Base-by-base conservation (phyloP, 1,139 yeast genomes). In the Debaryomyces singareniensis region DNA sequence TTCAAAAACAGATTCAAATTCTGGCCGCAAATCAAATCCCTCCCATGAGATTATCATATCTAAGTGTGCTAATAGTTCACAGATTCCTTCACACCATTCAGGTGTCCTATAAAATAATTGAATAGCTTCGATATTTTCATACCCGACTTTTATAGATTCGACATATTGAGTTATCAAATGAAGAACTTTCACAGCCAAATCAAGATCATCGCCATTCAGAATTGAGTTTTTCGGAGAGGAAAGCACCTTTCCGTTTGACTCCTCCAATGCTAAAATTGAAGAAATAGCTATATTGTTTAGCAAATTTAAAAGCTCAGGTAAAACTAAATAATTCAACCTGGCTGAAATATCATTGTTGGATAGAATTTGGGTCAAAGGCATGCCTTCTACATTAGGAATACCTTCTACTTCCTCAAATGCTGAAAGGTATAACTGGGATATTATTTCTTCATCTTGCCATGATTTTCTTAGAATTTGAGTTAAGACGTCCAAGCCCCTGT, bases 401-500 rank as follows among this genome's bases (percentile, higher is more conserved):
- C 29, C 35, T 1, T 39, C 13, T 6, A 32, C 24, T 30, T 62
- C 61, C 2, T 68, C 74, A 47, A 72, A 68, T 3, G 64, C 53
- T 4, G 71, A 61, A 16, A 58, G 38, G 36, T 64, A 62, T 3
- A 72, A 42, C 5, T 53, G 36, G 14, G 57, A 45, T 3, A 64
- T 32, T 1, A 66, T 45, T 13, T 47, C 53, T 28, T 62, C 67
- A 35, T 64, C 61, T 16, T 47, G 40, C 76, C 80, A 73, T 66
- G 71, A 64, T 27, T 54, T 48, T 29, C 58, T 53, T 22, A 75
- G 45, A 24, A 58, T 58, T 33, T 58, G 68, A 0, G 76, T 61
- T 18, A 82, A 44, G 2, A 80, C 61, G 16, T 65, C 67, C 13
- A 76, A 50, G 0, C 91, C 91, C 38, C 57, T 59, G 32, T 73